Evolutionary conservation across 345 rosid genomes (phyloP), one percentile per base, ranked within the genome.

Genomic region (Isatis tinctoria): DNA sequence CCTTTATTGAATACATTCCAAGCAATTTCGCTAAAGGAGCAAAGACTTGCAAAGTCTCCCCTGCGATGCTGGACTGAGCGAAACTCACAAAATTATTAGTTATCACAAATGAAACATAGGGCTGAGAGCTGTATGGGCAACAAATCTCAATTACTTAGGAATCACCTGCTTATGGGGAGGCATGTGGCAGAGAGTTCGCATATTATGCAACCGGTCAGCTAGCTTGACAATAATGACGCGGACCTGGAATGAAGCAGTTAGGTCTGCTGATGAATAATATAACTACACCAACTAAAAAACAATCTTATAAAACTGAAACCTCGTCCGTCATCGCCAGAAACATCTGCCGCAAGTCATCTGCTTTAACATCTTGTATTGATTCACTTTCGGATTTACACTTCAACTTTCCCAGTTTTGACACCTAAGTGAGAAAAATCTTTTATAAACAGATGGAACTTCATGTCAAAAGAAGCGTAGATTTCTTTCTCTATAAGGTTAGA

Each of bases 1-100:
- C 99, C 99, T 95, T 95, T 71, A 95, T 95, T 67, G 91, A 88
- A 85, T 95, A 90, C 97, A 95, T 95, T 74, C 99, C 99, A 60
- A 95, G 81, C 79, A 95, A 81, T 81, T 95, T 95, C 69, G 97
- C 99, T 75, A 95, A 78, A 60, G 99, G 99, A 56, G 99, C 99
- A 82, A 95, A 95, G 72, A 92, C 96, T 82, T 92, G 97, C 74
- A 95, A 85, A 67, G 99, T 95, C 83, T 95, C 99, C 82, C 73
- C 82, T 60, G 99, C 95, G 80, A 95, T 95, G 92, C 96, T 90
- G 84, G 86, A 87, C 99, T 95, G 97, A 68, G 82, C 2, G 26
- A 69, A 70, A 70, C 47, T 61, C 78, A 65, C 49, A 67, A 67
- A 28, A 60, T 83, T 61, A 72, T 76, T 70, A 62, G 69, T 62